Evolutionary conservation across 306 rosid species (phyloP).

Genomic region (Adenanthera pavonina): DNA sequence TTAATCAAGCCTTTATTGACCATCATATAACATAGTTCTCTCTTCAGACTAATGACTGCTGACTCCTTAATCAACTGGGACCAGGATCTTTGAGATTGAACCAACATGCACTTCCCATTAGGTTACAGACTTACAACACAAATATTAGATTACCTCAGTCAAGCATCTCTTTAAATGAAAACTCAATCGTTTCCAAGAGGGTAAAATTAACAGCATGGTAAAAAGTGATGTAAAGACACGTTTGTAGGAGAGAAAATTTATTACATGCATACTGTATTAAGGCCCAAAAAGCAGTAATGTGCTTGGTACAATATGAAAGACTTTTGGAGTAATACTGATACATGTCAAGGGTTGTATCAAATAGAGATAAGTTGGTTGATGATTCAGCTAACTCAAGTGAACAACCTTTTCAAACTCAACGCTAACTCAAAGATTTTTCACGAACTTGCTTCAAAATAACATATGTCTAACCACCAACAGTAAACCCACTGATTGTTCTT

Average conservation of each 20-base stretch:
- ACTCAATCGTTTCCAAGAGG: constrained; percentile 22
- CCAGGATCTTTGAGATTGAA: constrained; percentile 33
- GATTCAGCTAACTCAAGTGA: constrained; percentile 33
- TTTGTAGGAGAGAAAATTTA: constrained; percentile 16
- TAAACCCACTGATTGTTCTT: constrained; percentile 34
- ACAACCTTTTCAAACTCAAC: not conserved
- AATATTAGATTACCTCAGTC: constrained; percentile 21
- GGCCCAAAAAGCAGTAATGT: constrained; percentile 13
- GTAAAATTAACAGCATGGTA: constrained; percentile 25
- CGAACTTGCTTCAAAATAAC: constrained; percentile 30
- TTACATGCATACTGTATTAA: not conserved
- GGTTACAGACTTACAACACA: constrained; percentile 21
- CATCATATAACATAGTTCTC: constrained; percentile 21
- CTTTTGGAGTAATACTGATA: not conserved
- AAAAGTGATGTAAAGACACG: constrained; percentile 10
- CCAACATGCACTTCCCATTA: constrained; percentile 18
- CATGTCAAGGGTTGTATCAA: not conserved
- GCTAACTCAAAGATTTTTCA: constrained; percentile 28
- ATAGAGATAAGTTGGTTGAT: constrained; percentile 11
- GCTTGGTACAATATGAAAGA: constrained; percentile 18
- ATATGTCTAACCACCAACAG: constrained; percentile 1
- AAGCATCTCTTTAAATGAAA: constrained; percentile 13
- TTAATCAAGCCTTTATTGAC: constrained; percentile 17
- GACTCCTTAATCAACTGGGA: constrained; percentile 19
- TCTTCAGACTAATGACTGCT: constrained; percentile 27